Conservation (phyloP, 23 red algal species). For the Gracilariopsis chorda region DNA sequence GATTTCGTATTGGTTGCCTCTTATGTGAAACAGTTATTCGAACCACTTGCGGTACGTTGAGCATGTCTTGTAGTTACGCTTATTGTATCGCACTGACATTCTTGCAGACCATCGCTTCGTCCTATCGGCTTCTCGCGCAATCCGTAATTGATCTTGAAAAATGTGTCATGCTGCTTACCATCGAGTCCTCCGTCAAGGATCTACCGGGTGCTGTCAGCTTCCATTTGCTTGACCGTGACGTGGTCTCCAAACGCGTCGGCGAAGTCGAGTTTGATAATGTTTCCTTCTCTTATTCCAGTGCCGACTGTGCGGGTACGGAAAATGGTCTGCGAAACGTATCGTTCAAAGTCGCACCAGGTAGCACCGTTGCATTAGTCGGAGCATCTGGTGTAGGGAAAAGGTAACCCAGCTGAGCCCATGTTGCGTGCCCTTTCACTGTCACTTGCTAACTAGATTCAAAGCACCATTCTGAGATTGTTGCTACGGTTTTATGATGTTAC, state of each 20-base stretch:
- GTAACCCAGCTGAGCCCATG: too few species aligned
- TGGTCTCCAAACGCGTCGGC: not conserved
- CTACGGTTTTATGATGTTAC: conserved; percentile 84
- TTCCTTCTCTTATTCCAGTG: not conserved
- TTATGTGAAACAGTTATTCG: conserved; percentile 46
- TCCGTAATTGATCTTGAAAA: conserved; percentile 44
- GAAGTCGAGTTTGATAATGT: conserved; percentile 29
- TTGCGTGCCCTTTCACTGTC: too few species aligned
- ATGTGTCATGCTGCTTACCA: not conserved
- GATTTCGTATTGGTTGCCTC: conserved; percentile 83
- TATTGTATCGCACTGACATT: not conserved
- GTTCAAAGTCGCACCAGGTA: conserved; percentile 19
- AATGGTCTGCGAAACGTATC: not conserved
- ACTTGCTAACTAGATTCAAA: too few species aligned
- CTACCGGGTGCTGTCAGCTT: not conserved
- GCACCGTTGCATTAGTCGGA: conserved; percentile 11
- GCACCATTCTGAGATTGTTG: conserved; percentile 32
- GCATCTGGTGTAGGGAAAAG: conserved; percentile 16
- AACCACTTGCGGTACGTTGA: conserved; percentile 44
- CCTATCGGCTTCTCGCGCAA: conserved; percentile 5
- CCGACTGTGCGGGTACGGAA: not conserved
- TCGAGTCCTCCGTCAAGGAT: not conserved
- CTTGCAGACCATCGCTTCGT: not conserved
- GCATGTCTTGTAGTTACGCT: too few species aligned
- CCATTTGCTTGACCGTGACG: not conserved